phyloP scores from a whole-genome alignment of 1,284 basidiomycete genomes.

The Austropuccinia psidii region DNA sequence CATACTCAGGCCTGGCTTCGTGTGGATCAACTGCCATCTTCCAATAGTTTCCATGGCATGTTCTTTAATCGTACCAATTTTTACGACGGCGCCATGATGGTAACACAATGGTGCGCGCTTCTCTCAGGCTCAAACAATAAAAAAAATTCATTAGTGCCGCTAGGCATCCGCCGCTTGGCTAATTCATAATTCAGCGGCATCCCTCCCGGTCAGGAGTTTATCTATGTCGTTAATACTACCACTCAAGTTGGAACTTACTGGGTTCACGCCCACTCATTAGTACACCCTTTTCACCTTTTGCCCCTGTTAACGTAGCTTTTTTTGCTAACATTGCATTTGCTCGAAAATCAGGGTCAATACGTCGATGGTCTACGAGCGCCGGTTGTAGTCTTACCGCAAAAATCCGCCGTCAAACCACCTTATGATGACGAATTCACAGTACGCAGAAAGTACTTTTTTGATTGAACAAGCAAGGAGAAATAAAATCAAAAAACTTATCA shows the following conservation, averaged over 20 bases:
- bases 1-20: no score
- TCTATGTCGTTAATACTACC: slow-evolving; percentile 72
- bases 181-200: slow-evolving; percentile 57
- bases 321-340: neutral
- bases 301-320: neutral
- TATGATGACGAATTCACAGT: slow-evolving; percentile 92
- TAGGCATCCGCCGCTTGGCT: neutral
- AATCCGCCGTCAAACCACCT: slow-evolving; percentile 51
- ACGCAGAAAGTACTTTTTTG: slow-evolving; percentile 58
- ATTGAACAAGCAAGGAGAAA: slow-evolving; percentile 17
- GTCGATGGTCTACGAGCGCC: slow-evolving; percentile 67
- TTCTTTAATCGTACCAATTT: slow-evolving; percentile 77
- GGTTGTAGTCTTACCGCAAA: slow-evolving; percentile 62
- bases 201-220: slow-evolving; percentile 64
- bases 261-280: slow-evolving; percentile 55
- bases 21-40: no score
- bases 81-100: slow-evolving; percentile 75
- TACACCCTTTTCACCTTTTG: no score
- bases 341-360: slow-evolving; percentile 41
- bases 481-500: neutral
- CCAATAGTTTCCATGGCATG: slow-evolving; percentile 60
- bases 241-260: slow-evolving; percentile 78
- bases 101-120: slow-evolving; percentile 59
- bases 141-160: neutral
- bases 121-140: neutral